A percentile compares a stretch with the other conserved stretches of the same genome.
These are phyloP conservation scores for California macrophylla DNA, from an alignment of 441 rosid species.

Conservation along the genomic window DNA sequence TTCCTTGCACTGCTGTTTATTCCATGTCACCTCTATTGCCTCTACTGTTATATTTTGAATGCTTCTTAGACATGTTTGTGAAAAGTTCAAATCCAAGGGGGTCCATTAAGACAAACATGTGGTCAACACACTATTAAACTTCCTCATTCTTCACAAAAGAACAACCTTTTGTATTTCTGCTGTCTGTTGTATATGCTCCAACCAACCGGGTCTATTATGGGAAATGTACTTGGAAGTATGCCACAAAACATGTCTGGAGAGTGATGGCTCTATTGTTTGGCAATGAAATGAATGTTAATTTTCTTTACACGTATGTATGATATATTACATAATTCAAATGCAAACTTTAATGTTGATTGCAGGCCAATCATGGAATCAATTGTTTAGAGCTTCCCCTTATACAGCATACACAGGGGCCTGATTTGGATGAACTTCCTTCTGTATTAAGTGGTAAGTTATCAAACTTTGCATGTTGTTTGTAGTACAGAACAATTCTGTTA, in stretches of 20 bases:
- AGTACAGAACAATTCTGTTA: not conserved
- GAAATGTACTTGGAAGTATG: not conserved
- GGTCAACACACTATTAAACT: not conserved
- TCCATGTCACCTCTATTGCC: not conserved
- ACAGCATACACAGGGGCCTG: slow-evolving; percentile 72
- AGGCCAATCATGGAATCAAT: slow-evolving; percentile 55
- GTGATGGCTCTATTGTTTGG: not conserved
- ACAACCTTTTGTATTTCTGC: not conserved
- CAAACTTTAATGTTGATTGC: slow-evolving; percentile 13
- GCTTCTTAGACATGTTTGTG: not conserved
- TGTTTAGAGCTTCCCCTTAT: slow-evolving; percentile 84
- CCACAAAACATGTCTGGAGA: not conserved
- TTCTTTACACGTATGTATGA: not conserved
- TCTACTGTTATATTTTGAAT: not conserved
- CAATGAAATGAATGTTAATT: not conserved
- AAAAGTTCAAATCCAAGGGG: too few relatives aligned
- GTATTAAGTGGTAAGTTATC: slow-evolving; percentile 45
- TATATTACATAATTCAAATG: not conserved
- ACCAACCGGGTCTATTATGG: not conserved
- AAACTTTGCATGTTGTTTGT: not conserved
- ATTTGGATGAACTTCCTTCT: slow-evolving; percentile 54
- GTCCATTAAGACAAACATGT: not conserved
- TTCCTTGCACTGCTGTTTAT: not conserved
- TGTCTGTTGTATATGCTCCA: not conserved
- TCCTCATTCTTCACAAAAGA: not conserved